Base-by-base conservation (phyloP, 2,329 filamentous ascomycete genomes). In the Arachnomyces sp. region DNA sequence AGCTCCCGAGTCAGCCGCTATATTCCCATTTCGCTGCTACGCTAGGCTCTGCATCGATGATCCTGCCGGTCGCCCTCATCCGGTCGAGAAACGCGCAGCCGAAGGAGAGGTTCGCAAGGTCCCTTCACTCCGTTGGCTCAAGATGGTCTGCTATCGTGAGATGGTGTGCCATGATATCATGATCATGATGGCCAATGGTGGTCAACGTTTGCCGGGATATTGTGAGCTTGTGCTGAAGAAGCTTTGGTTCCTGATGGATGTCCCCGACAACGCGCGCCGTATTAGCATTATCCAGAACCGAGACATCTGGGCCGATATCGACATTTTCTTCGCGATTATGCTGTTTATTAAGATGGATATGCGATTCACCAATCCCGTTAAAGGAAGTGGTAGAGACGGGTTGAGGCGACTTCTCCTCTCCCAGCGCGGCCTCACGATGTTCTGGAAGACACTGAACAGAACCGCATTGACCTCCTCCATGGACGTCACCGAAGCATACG, bases 301-400 rank as follows among this genome's bases (percentile, higher is more conserved):
- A 7, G 48, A 52, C 0, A 66, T 80, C 35, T 83, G 83, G 71
- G 65, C 71, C 7, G 66, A 82, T 42, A 44, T 56, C 3, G 78
- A 86, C 52, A 58, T 92, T 7, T 74, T 77, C 53, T 69, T 75
- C 37, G 69, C 75, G 2, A 75, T 79, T 33, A 60, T 81, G 44
- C 80, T 90, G 64, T 66, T 86, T 48, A 54, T 85, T 46, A 89
- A 90, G 63, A 72, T 92, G 12, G 72, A 78, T 52, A 78, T 88
- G 74, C 69, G 71, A 39, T 79, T 86, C 59, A 77, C 74, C 42
- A 73, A 85, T 47, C 82, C 84, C 1, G 55, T 77, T 16, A 69
- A 70, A 36, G 75, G 74, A 0, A 69, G 71, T 12, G 69, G 70
- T 36, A 62, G 66, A 2, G 67, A 67, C 32, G 66, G 66, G 21